Percentiles rank a stretch among this genome's conserved stretches.
phyloP scores from a whole-genome alignment of 805 yeast genomes.

The Pichia manshurica region DNA sequence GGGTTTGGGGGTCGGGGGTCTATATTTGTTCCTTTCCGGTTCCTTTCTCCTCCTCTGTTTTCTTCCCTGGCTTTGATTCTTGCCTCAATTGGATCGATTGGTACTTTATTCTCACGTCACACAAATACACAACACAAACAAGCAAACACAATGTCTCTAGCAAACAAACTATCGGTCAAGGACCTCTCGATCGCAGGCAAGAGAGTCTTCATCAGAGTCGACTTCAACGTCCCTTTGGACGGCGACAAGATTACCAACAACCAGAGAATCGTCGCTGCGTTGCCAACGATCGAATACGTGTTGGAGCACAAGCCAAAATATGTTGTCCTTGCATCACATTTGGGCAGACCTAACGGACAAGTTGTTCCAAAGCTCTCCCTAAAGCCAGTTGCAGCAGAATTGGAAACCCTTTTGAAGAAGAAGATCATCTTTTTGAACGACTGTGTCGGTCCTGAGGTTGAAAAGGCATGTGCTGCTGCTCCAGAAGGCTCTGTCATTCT shows the following conservation, averaged over 20 bases:
- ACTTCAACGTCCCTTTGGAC: conserved; percentile 91
- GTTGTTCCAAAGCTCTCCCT: conserved; percentile 78
- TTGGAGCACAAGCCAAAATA: conserved; percentile 87
- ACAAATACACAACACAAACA: too few species aligned
- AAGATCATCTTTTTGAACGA: conserved; percentile 79
- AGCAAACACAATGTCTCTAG: conserved; percentile 66
- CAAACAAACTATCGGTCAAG: conserved; percentile 87
- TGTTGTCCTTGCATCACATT: conserved; percentile 89
- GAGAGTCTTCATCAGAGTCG: conserved; percentile 98
- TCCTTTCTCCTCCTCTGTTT: not conserved
- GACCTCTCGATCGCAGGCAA: conserved; percentile 83
- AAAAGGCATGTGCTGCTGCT: conserved; percentile 68
- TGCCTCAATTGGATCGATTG: too few species aligned
- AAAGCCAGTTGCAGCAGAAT: conserved; percentile 89
- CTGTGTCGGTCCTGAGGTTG: conserved; percentile 90
- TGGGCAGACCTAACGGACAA: conserved; percentile 99
- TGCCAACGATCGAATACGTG: conserved; percentile 96
- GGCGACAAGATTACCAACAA: conserved; percentile 97
- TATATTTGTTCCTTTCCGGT: not conserved
- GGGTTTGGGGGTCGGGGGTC: not conserved
- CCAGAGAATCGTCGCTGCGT: conserved; percentile 98
- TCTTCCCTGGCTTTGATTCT: too few species aligned
- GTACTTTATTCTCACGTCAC: too few species aligned
- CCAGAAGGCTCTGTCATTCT: conserved; percentile 77
- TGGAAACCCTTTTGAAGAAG: conserved; percentile 67